A percentile compares a stretch with the other conserved stretches of the same genome.
phyloP scores from a whole-genome alignment of 345 rosid species.

The Carallia brachiata region DNA sequence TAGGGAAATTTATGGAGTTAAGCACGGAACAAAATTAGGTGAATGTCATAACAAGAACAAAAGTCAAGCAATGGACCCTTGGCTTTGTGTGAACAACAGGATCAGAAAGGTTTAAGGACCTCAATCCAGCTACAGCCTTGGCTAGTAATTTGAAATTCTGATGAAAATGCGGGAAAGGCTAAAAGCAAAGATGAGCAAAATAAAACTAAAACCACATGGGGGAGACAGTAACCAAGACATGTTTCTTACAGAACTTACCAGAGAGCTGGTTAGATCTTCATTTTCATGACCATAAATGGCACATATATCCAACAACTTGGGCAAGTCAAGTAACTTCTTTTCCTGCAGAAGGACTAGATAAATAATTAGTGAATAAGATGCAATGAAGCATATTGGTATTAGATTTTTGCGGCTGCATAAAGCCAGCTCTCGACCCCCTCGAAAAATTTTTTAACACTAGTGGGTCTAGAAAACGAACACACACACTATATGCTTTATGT shows the following conservation, averaged over 20 bases:
- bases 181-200: background rate
- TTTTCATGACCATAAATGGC: conserved; percentile 93
- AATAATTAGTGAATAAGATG: conserved; percentile 45
- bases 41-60: background rate
- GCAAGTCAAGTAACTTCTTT: conserved; percentile 78
- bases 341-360: conserved; percentile 91
- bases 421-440: no score
- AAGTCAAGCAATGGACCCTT: background rate
- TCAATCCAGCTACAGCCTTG: background rate
- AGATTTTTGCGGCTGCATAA: no score
- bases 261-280: conserved; percentile 67
- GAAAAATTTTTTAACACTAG: no score
- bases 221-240: no score
- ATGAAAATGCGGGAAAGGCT: background rate
- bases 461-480: no score
- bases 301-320: conserved; percentile 88
- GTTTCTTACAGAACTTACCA: conserved; percentile 42
- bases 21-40: background rate
- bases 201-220: background rate
- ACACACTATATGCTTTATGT: background rate
- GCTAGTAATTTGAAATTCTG: no score
- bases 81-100: background rate
- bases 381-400: background rate
- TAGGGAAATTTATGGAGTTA: no score
- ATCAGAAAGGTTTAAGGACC: background rate